Evolutionary conservation across 306 rosid genomes (phyloP).

Genomic region (Cicer judaicum): DNA sequence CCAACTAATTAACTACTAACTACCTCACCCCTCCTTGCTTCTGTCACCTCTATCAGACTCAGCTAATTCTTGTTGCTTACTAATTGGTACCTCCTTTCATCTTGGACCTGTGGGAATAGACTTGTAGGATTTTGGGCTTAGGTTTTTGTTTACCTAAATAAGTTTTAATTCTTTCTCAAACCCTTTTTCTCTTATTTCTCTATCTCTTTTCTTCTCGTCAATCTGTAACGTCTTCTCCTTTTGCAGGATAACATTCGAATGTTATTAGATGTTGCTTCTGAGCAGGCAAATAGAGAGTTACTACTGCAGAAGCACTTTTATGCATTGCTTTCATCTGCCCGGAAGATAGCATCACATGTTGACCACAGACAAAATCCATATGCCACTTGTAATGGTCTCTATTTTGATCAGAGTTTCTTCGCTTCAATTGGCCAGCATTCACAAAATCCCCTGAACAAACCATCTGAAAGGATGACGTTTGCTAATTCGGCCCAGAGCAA

Average conservation of each 20-base stretch:
- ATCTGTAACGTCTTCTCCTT: constrained; percentile 34
- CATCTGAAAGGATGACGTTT: constrained; percentile 61
- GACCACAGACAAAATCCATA: constrained; percentile 51
- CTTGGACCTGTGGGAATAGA: not conserved
- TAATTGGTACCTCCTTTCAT: constrained; percentile 4
- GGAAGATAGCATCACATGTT: constrained; percentile 66
- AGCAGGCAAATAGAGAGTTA: constrained; percentile 76
- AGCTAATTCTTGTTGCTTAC: not conserved
- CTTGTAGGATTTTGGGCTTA: constrained; percentile 20
- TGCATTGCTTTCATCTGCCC: constrained; percentile 75
- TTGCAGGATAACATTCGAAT: constrained; percentile 84
- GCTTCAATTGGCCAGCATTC: constrained; percentile 58
- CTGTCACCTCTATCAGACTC: not conserved
- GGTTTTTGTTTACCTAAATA: constrained; percentile 24
- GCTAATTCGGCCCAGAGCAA: constrained; percentile 57
- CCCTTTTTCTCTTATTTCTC: not conserved
- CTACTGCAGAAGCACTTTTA: constrained; percentile 90
- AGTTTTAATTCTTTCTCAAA: not conserved
- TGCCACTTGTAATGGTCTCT: constrained; percentile 60
- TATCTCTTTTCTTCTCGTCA: not conserved
- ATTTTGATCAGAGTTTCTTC: constrained; percentile 58
- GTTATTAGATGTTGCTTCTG: constrained; percentile 82
- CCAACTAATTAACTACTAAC: too few relatives aligned
- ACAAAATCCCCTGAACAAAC: constrained; percentile 56
- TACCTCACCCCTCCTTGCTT: not conserved